Evolutionary conservation across 2,329 filamentous ascomycete genomes (phyloP).

Genomic region (Pleoardoris graminearum): DNA sequence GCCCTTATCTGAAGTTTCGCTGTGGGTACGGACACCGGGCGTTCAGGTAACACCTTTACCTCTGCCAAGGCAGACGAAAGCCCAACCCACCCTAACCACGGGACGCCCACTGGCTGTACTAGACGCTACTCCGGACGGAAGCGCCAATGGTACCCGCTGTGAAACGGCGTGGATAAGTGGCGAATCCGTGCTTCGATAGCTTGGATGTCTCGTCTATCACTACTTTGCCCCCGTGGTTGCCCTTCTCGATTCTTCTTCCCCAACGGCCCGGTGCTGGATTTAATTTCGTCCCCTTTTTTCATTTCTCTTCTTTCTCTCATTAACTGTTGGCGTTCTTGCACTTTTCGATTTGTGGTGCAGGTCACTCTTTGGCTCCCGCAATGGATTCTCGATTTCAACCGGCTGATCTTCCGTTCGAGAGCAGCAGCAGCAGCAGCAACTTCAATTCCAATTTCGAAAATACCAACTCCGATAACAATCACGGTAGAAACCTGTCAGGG

Average conservation of each 20-base stretch:
- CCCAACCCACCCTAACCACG: conserved; percentile 28
- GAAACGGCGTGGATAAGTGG: conserved; percentile 32
- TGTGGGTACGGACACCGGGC: conserved; percentile 35
- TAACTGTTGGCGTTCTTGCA: conserved; percentile 23
- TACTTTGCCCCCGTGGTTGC: conserved; percentile 25
- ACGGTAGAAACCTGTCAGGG: conserved; percentile 16
- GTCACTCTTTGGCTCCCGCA: conserved; percentile 30
- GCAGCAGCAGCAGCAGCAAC: conserved; percentile 10
- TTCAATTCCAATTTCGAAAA: conserved; percentile 29
- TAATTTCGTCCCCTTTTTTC: conserved; percentile 16
- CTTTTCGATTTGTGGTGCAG: conserved; percentile 33
- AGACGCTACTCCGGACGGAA: conserved; percentile 28
- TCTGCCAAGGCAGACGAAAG: conserved; percentile 35
- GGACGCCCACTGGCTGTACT: conserved; percentile 24
- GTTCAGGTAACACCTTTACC: conserved; percentile 36
- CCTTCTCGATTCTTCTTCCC: conserved; percentile 19
- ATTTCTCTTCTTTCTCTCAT: conserved; percentile 13
- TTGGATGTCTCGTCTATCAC: conserved; percentile 28
- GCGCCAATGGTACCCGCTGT: conserved; percentile 27
- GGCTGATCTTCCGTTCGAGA: conserved; percentile 31
- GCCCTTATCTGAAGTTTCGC: conserved; percentile 34
- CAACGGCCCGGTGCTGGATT: conserved; percentile 31
- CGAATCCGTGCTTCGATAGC: conserved; percentile 15
- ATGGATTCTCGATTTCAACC: conserved; percentile 40
- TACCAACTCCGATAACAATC: not conserved